phyloP scores from a whole-genome alignment of 352 stramenopile genomes.

The Chrysophaeum taylorii region DNA sequence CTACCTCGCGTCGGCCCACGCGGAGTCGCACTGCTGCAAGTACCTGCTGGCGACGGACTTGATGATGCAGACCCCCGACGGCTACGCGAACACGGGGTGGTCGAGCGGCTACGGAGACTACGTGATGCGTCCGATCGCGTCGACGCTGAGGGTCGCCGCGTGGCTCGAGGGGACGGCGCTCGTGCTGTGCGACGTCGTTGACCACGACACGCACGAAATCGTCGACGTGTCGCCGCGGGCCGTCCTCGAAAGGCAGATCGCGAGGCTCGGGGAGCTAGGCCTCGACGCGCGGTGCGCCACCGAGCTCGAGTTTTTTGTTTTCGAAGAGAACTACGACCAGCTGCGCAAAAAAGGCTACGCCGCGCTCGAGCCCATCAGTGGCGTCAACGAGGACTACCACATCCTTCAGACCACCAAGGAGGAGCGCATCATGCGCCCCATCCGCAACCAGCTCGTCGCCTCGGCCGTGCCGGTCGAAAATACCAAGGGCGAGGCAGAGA shows the following conservation, averaged over 20 bases:
- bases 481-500: constrained; percentile 24
- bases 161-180: constrained; percentile 19
- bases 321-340: constrained; percentile 16
- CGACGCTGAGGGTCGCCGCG: constrained; percentile 13
- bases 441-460: not conserved
- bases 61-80: constrained; percentile 21
- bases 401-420: constrained; percentile 19
- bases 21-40: constrained; percentile 15
- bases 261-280: not conserved
- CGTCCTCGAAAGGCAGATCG: constrained; percentile 15
- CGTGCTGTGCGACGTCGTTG: constrained; percentile 19
- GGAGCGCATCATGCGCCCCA: constrained; percentile 12
- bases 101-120: constrained; percentile 20
- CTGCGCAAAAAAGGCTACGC: constrained; percentile 18
- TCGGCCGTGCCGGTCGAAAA: constrained; percentile 22
- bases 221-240: constrained; percentile 18
- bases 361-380: constrained; percentile 15
- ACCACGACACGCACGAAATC: constrained; percentile 16
- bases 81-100: constrained; percentile 18
- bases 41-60: constrained; percentile 22
- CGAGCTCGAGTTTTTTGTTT: constrained; percentile 25
- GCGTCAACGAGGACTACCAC: constrained; percentile 26
- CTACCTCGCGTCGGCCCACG: constrained; percentile 8
- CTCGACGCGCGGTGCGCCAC: constrained; percentile 19
- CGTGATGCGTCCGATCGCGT: constrained; percentile 15